Percentiles rank a stretch among this genome's conserved stretches.
Evolutionary conservation across 1,284 basidiomycete species (phyloP).

Genomic region (Stygiomarasmius scandens): DNA sequence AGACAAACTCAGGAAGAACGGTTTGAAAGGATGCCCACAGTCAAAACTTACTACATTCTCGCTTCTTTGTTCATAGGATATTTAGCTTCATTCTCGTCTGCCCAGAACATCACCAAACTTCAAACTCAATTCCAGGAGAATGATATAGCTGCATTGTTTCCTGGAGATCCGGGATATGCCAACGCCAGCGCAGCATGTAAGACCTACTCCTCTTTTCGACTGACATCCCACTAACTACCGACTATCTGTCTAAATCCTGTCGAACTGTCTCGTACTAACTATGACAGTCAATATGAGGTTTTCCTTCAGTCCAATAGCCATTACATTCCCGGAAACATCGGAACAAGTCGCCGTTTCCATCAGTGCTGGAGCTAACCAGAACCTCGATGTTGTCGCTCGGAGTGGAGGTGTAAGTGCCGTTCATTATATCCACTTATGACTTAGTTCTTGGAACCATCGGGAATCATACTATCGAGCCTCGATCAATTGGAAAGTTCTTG

Average conservation of each 20-base stretch:
- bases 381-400: slow-evolving; percentile 24
- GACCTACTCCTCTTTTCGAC: background rate
- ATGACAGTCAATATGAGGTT: slow-evolving; percentile 24
- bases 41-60: background rate
- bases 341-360: slow-evolving; percentile 23
- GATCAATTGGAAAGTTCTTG: too few relatives aligned
- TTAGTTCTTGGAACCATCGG: too few relatives aligned
- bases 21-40: too few relatives aligned
- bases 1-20: too few relatives aligned
- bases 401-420: slow-evolving; percentile 26
- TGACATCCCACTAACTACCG: too few relatives aligned
- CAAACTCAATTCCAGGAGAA: background rate
- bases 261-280: too few relatives aligned
- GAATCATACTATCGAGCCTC: too few relatives aligned
- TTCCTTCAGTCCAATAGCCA: slow-evolving; percentile 19
- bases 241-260: too few relatives aligned
- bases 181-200: slow-evolving; percentile 19
- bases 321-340: slow-evolving; percentile 23
- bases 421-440: background rate
- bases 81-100: background rate
- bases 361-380: slow-evolving; percentile 17
- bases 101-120: slow-evolving; percentile 2
- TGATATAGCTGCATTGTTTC: slow-evolving; percentile 19
- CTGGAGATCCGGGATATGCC: slow-evolving; percentile 16
- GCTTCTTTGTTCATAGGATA: background rate